Percentiles rank a stretch among this genome's conserved stretches.
Conservation (phyloP, 176 grass and related monocot species). For the Dactylis glomerata region DNA sequence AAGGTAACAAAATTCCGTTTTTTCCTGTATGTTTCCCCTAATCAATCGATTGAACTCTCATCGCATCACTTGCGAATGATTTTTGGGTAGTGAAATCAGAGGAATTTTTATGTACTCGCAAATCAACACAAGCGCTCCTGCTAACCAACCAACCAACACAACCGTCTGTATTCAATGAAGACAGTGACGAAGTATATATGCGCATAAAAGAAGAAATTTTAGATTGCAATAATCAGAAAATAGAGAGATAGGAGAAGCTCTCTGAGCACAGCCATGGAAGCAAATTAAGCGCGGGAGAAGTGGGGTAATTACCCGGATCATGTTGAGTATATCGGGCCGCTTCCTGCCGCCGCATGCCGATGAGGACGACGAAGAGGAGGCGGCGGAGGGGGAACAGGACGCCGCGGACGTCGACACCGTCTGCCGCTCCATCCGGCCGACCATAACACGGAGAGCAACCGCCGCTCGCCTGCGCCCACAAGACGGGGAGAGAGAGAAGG, state of each 20-base stretch:
- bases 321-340: conserved; percentile 50
- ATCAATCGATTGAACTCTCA: background rate
- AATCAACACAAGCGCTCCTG: background rate
- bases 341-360: conserved; percentile 33
- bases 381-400: conserved; percentile 36
- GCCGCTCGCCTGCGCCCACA: conserved; percentile 2
- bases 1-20: background rate
- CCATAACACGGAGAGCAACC: conserved; percentile 26
- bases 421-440: conserved; percentile 54
- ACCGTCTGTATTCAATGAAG: background rate
- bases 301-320: conserved; percentile 42
- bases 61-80: background rate
- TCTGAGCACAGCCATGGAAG: background rate
- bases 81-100: background rate
- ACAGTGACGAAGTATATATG: background rate
- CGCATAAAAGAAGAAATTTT: background rate
- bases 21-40: background rate
- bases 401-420: conserved; percentile 41
- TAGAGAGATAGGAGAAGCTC: background rate
- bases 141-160: background rate
- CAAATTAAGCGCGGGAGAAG: background rate
- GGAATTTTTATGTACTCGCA: background rate
- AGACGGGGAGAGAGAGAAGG: background rate
- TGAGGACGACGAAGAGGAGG: background rate
- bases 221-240: background rate